These are phyloP conservation scores for Chaetoscypha palmicola DNA, from an alignment of 2,329 filamentous ascomycete species.

Conservation along the genomic window DNA sequence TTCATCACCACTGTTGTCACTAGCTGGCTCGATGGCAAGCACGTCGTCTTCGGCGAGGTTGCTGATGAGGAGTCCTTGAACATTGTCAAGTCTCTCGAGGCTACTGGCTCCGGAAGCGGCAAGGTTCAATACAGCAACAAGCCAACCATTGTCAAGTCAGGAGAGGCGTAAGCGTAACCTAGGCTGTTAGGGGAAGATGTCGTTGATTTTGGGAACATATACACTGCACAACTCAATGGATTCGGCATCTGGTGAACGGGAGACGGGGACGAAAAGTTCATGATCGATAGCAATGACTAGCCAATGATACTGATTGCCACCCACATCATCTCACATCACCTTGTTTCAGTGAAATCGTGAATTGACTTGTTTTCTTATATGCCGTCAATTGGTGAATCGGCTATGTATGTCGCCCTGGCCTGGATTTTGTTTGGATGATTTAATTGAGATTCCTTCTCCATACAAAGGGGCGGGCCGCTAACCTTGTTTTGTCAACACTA, in stretches of 20 bases:
- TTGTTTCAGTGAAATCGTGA: too few relatives aligned
- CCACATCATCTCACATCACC: too few relatives aligned
- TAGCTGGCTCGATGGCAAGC: constrained; percentile 74
- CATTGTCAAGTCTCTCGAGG: constrained; percentile 56
- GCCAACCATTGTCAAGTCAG: constrained; percentile 51
- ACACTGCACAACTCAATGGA: constrained; percentile 6
- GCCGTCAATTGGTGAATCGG: background rate
- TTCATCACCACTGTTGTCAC: constrained; percentile 93
- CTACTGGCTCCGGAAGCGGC: constrained; percentile 49
- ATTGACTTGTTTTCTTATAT: background rate
- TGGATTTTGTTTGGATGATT: too few relatives aligned
- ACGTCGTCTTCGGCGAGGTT: constrained; percentile 82
- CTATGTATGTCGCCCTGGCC: too few relatives aligned
- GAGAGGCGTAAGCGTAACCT: constrained; percentile 41
- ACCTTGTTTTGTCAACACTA: too few relatives aligned
- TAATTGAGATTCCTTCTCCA: too few relatives aligned
- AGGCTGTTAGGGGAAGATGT: constrained; percentile 5
- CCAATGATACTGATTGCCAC: constrained; percentile 19
- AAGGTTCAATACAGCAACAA: constrained; percentile 48
- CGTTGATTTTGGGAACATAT: constrained; percentile 12
- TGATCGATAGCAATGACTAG: constrained; percentile 18
- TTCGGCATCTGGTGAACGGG: constrained; percentile 6
- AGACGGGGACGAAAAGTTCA: constrained; percentile 22
- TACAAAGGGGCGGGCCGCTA: too few relatives aligned
- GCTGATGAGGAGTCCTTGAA: constrained; percentile 35